These are phyloP conservation scores for Geotrichum bryndzae DNA, from an alignment of 1,139 yeast species.

Conservation along the genomic window DNA sequence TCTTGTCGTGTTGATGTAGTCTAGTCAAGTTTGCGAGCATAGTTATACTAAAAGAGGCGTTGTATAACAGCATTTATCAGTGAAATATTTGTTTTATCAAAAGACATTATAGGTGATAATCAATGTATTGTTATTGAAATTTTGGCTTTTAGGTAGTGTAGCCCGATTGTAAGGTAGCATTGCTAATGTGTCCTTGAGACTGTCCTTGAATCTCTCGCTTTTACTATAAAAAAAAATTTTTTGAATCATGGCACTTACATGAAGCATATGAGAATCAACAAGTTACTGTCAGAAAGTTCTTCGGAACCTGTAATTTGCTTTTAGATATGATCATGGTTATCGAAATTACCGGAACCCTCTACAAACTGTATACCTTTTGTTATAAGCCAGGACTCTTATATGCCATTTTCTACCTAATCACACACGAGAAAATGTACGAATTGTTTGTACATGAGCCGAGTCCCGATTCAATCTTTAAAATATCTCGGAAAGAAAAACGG, in stretches of 20 bases:
- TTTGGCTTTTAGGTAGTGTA: not conserved
- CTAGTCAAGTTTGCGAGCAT: not conserved
- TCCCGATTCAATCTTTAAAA: not conserved
- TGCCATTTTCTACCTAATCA: no score
- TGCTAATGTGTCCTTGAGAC: not conserved
- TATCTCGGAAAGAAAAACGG: not conserved
- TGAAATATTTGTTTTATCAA: not conserved
- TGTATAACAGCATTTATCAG: not conserved
- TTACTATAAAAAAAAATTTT: not conserved
- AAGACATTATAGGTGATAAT: not conserved
- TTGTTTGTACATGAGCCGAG: no score
- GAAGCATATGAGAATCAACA: not conserved
- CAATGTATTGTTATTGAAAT: not conserved
- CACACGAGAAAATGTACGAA: no score
- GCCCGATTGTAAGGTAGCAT: no score
- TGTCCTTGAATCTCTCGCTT: not conserved
- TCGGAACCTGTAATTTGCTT: not conserved
- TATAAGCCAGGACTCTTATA: no score
- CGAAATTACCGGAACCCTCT: no score
- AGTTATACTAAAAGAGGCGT: not conserved
- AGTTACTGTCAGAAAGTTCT: not conserved
- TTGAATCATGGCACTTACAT: not conserved
- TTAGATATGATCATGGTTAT: not conserved
- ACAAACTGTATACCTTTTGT: no score
- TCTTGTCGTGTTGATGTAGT: not conserved